A percentile compares a stretch with the other conserved stretches of the same genome.
Conservation (phyloP, 768 basidiomycete species). For the Antrodiella citrinella region DNA sequence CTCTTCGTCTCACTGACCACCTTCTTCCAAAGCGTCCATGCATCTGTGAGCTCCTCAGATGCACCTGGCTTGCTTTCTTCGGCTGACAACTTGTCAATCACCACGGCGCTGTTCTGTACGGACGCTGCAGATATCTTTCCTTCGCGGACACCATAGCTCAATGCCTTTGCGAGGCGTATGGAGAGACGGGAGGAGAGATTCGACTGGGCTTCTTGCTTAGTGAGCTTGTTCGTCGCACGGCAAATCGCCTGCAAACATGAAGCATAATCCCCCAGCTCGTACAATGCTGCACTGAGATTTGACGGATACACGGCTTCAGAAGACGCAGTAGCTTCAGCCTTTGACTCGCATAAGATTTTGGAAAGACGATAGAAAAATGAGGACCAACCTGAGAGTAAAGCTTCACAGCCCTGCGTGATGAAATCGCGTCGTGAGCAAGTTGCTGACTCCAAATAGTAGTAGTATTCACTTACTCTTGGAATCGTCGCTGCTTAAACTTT, state of each 20-base stretch:
- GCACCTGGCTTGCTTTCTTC: background rate
- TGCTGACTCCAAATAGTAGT: too few species aligned
- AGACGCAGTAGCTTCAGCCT: slow-evolving; percentile 9
- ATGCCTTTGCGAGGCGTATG: slow-evolving; percentile 8
- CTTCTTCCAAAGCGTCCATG: slow-evolving; percentile 9
- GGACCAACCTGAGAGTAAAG: too few species aligned
- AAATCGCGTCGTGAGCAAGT: too few species aligned
- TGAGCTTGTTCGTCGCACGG: background rate
- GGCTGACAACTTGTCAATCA: background rate
- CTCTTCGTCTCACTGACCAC: background rate
- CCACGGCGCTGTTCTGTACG: background rate
- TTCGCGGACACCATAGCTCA: slow-evolving; percentile 4
- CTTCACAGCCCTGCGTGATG: too few species aligned
- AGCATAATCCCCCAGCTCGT: slow-evolving; percentile 12
- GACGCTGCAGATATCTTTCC: background rate
- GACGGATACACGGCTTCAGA: slow-evolving; percentile 14
- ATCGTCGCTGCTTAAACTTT: background rate
- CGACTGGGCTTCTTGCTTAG: background rate
- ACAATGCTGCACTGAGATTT: slow-evolving; percentile 17
- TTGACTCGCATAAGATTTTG: too few species aligned
- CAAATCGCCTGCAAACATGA: slow-evolving; percentile 11
- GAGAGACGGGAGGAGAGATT: slow-evolving; percentile 8
- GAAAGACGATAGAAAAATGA: too few species aligned
- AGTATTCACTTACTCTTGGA: background rate
- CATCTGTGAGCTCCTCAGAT: slow-evolving; percentile 3